Conservation (phyloP, 768 basidiomycete genomes). For the Lactarius psammicola region DNA sequence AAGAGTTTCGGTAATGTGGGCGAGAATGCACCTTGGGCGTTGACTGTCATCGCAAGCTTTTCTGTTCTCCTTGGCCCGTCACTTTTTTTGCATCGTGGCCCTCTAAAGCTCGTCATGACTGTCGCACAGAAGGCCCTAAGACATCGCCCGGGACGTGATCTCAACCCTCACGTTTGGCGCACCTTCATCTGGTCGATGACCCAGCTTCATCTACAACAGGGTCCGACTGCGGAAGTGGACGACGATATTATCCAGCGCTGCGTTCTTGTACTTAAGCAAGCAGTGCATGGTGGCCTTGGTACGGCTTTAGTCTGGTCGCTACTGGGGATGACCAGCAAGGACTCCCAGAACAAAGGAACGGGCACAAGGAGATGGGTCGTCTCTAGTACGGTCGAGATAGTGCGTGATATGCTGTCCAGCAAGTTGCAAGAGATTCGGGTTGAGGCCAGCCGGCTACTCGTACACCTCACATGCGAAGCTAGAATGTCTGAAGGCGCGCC, state of each 20-base stretch:
- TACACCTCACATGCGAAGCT: slow-evolving; percentile 5
- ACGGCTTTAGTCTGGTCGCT: slow-evolving; percentile 16
- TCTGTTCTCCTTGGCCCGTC: slow-evolving; percentile 20
- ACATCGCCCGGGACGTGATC: slow-evolving; percentile 20
- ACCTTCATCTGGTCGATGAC: slow-evolving; percentile 27
- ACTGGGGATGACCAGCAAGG: neutral
- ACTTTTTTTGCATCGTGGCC: slow-evolving; percentile 18
- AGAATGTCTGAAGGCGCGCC: neutral
- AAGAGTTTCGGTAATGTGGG: slow-evolving; percentile 9
- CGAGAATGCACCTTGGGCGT: slow-evolving; percentile 23
- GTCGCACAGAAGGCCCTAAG: slow-evolving; percentile 12
- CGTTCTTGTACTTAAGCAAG: slow-evolving; percentile 22
- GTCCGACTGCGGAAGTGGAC: neutral
- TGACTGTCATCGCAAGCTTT: slow-evolving; percentile 16
- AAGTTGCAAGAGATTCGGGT: slow-evolving; percentile 10
- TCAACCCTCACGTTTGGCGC: slow-evolving; percentile 25
- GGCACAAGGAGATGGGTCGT: slow-evolving; percentile 2
- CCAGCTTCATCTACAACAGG: slow-evolving; percentile 19
- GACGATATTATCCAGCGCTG: slow-evolving; percentile 15
- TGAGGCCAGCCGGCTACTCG: slow-evolving; percentile 9
- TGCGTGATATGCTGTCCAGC: slow-evolving; percentile 23
- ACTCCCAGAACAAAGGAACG: neutral
- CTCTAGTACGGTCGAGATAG: slow-evolving; percentile 7
- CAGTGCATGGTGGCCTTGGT: slow-evolving; percentile 17
- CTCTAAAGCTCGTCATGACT: slow-evolving; percentile 24